Conservation (phyloP, 345 rosid genomes). For the Melastoma malabathricum region DNA sequence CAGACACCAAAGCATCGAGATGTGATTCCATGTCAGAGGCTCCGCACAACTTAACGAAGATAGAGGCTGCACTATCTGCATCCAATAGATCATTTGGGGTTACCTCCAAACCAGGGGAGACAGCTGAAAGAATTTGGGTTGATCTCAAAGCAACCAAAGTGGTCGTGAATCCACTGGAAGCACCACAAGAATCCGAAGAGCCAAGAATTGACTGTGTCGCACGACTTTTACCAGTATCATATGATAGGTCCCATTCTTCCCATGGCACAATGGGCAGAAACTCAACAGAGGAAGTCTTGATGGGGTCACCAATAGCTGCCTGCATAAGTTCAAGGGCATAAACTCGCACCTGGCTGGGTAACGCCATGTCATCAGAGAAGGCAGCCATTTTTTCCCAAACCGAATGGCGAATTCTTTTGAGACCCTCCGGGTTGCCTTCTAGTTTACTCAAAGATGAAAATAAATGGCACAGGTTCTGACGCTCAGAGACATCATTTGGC, state of each 20-base stretch:
- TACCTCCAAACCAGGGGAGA: slow-evolving; percentile 55
- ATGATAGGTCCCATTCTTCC: slow-evolving; percentile 70
- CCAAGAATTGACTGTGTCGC: slow-evolving; percentile 21
- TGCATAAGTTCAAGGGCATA: slow-evolving; percentile 83
- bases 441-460: slow-evolving; percentile 66
- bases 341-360: slow-evolving; percentile 66
- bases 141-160: slow-evolving; percentile 89
- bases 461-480: slow-evolving; percentile 38
- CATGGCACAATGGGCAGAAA: slow-evolving; percentile 51
- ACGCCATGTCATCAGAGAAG: slow-evolving; percentile 61
- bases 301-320: slow-evolving; percentile 40
- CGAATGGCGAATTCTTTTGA: slow-evolving; percentile 47
- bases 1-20: slow-evolving; percentile 43
- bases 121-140: slow-evolving; percentile 51
- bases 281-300: slow-evolving; percentile 46
- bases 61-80: slow-evolving; percentile 42
- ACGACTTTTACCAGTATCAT: slow-evolving; percentile 29
- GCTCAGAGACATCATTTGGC: slow-evolving; percentile 30
- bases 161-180: slow-evolving; percentile 54
- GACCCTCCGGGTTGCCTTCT: slow-evolving; percentile 56
- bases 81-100: slow-evolving; percentile 49
- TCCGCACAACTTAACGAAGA: slow-evolving; percentile 57
- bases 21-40: slow-evolving; percentile 34
- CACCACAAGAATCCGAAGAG: slow-evolving; percentile 32
- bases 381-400: slow-evolving; percentile 69